These are phyloP conservation scores for Polytolypa hystricis DNA, from an alignment of 2,329 filamentous ascomycete genomes.

Conservation along the genomic window DNA sequence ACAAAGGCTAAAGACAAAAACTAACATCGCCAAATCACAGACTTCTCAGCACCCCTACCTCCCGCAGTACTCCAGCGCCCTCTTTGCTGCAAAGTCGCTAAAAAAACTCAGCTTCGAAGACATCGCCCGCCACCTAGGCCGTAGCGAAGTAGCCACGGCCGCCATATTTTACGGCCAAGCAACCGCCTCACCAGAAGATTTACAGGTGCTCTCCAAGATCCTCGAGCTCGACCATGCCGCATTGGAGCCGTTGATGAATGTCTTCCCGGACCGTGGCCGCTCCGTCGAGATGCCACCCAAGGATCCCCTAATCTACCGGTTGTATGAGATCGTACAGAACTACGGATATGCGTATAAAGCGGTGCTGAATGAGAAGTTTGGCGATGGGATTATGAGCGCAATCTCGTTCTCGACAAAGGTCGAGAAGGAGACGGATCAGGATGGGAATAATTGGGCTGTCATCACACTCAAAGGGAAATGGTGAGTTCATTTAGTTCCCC, in stretches of 20 bases:
- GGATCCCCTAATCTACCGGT: slow-evolving; percentile 76
- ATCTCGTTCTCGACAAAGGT: slow-evolving; percentile 85
- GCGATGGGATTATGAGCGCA: slow-evolving; percentile 92
- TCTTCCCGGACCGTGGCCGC: slow-evolving; percentile 70
- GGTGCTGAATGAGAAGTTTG: slow-evolving; percentile 88
- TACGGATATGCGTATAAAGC: slow-evolving; percentile 96
- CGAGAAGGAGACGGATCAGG: slow-evolving; percentile 82
- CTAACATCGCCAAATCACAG: slow-evolving; percentile 34
- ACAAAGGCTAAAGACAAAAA: no score
- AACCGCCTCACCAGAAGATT: slow-evolving; percentile 59
- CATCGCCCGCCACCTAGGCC: slow-evolving; percentile 61
- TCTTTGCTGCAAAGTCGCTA: slow-evolving; percentile 70
- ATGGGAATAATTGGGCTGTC: slow-evolving; percentile 70
- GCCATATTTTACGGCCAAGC: slow-evolving; percentile 87
- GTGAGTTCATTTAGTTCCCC: slow-evolving; percentile 36
- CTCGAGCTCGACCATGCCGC: slow-evolving; percentile 48
- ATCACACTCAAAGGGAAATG: slow-evolving; percentile 78
- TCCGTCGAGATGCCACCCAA: slow-evolving; percentile 72
- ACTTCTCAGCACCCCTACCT: slow-evolving; percentile 57
- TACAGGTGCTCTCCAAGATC: slow-evolving; percentile 53
- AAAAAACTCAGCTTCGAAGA: slow-evolving; percentile 68
- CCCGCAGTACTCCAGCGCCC: slow-evolving; percentile 56
- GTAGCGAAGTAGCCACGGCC: slow-evolving; percentile 73
- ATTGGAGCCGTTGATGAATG: slow-evolving; percentile 53
- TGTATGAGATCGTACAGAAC: slow-evolving; percentile 94